Evolutionary conservation across 1,139 yeast genomes (phyloP).

Genomic region (Blastobotrys apis): DNA sequence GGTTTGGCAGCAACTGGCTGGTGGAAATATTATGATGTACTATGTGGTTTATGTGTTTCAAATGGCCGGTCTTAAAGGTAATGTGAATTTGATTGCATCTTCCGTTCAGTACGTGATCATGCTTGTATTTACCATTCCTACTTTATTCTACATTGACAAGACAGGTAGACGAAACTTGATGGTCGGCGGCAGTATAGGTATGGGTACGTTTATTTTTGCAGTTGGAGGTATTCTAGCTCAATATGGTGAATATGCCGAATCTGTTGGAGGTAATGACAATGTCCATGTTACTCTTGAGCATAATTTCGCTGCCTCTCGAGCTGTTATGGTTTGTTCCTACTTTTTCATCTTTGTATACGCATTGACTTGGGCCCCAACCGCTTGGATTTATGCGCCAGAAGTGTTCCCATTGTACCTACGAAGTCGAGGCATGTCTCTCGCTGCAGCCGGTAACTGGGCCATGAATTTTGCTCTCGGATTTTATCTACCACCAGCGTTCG

Average conservation of each 20-base stretch:
- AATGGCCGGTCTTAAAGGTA: constrained; percentile 43
- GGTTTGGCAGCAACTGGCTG: constrained; percentile 67
- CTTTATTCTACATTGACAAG: constrained; percentile 29
- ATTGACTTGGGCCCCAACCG: constrained; percentile 72
- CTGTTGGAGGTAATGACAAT: constrained; percentile 42
- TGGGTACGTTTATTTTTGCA: constrained; percentile 39
- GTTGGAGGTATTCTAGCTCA: constrained; percentile 42
- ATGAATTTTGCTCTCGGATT: constrained; percentile 74
- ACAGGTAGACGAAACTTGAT: constrained; percentile 3
- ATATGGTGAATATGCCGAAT: constrained; percentile 37
- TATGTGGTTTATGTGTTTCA: constrained; percentile 57
- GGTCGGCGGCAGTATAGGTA: constrained; percentile 2
- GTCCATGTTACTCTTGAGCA: constrained; percentile 45
- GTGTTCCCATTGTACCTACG: constrained; percentile 65
- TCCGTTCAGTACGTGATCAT: constrained; percentile 21
- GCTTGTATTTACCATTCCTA: constrained; percentile 7
- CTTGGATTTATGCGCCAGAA: constrained; percentile 74
- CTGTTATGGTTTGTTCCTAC: constrained; percentile 54
- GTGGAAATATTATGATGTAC: constrained; percentile 63
- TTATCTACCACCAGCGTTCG: constrained; percentile 54
- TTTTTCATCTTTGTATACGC: constrained; percentile 57
- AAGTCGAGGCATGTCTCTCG: constrained; percentile 67
- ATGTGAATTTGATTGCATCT: constrained; percentile 23
- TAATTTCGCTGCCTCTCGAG: constrained; percentile 41
- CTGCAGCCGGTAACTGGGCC: constrained; percentile 74